These are phyloP conservation scores for Arctium lappa DNA, from an alignment of 129 eudicot genomes.

Conservation along the genomic window DNA sequence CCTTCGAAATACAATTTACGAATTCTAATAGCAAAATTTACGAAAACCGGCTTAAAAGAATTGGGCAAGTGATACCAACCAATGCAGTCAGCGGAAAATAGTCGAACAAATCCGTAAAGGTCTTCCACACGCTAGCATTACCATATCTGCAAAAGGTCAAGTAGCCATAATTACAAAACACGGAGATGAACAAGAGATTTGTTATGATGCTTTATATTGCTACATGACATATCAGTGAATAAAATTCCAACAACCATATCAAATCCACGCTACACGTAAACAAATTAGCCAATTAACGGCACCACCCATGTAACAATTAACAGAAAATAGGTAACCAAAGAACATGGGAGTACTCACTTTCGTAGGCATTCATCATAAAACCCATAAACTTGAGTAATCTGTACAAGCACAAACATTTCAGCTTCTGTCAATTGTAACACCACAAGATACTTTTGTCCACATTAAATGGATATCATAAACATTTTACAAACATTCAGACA, in stretches of 20 bases:
- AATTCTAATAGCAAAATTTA: neutral
- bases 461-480: neutral
- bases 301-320: neutral
- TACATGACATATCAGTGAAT: neutral
- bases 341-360: slow-evolving; percentile 53
- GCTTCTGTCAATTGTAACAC: too few relatives aligned
- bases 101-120: slow-evolving; percentile 81
- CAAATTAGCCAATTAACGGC: neutral
- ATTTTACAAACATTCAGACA: neutral
- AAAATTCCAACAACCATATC: too few relatives aligned
- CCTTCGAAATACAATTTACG: neutral
- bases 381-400: slow-evolving; percentile 97
- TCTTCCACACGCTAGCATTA: slow-evolving; percentile 93
- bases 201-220: neutral
- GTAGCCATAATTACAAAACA: slow-evolving; percentile 2
- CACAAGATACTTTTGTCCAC: neutral
- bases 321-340: neutral
- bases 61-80: slow-evolving; percentile 44
- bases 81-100: slow-evolving; percentile 90
- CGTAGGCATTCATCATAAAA: slow-evolving; percentile 90
- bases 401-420: slow-evolving; percentile 11
- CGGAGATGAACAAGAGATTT: neutral
- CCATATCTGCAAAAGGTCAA: slow-evolving; percentile 57
- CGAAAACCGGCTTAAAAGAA: neutral
- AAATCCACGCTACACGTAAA: neutral